Percentiles rank a stretch among this genome's conserved stretches.
Conservation (phyloP, 305 asterid species). For the Solanum chacoense region DNA sequence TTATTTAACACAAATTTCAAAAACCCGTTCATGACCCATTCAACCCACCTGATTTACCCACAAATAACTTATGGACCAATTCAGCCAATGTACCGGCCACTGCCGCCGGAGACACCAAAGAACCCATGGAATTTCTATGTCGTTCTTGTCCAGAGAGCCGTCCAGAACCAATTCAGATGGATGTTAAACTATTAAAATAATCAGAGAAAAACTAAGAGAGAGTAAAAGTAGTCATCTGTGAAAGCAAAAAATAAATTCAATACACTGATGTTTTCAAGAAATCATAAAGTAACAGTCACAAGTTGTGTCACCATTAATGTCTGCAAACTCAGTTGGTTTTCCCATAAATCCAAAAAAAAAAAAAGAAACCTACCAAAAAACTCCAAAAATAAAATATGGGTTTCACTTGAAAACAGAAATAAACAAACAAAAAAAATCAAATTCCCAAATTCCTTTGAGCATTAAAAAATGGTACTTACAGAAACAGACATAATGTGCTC, state of each 20-base stretch:
- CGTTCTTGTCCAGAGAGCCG: no score
- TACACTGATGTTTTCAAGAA: constrained; percentile 15
- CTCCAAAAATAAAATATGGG: background rate
- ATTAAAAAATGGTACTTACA: constrained; percentile 30
- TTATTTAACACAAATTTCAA: no score
- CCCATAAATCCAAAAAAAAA: constrained; percentile 10
- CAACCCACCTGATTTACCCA: no score
- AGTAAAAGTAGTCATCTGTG: background rate
- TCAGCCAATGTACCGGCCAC: no score
- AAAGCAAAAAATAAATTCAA: background rate
- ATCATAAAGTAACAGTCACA: constrained; percentile 2
- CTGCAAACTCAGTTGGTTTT: constrained; percentile 17
- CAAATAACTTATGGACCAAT: no score
- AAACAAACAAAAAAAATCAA: background rate
- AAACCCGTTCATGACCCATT: no score
- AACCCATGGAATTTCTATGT: no score
- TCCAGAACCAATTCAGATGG: background rate
- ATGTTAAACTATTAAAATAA: background rate
- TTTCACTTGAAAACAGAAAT: background rate
- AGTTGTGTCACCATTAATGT: constrained; percentile 21
- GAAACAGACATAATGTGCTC: constrained; percentile 93
- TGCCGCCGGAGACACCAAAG: no score
- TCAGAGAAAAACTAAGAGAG: background rate
- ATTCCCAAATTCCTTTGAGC: background rate
- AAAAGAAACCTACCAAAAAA: background rate